Evolutionary conservation across 2,329 filamentous ascomycete genomes (phyloP).

Genomic region (Ceratocystis alfenasii): DNA sequence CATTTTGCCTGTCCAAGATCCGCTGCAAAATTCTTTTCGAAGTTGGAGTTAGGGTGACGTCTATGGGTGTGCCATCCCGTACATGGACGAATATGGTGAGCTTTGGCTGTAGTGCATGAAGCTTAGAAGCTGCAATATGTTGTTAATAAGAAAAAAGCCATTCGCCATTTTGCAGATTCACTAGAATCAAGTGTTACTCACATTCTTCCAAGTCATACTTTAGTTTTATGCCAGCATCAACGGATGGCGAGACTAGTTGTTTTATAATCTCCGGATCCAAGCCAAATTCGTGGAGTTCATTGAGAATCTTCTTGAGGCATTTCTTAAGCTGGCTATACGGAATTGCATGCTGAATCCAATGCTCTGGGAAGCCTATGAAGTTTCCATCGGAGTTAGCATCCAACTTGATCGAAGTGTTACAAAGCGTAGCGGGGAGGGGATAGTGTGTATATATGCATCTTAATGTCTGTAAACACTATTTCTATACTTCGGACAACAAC

Average conservation of each 20-base stretch:
- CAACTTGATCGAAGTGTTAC: not conserved
- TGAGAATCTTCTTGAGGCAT: conserved; percentile 67
- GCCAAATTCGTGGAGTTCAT: conserved; percentile 58
- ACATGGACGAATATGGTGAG: conserved; percentile 59
- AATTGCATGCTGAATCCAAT: conserved; percentile 63
- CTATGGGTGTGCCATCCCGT: conserved; percentile 52
- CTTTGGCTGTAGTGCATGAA: conserved; percentile 49
- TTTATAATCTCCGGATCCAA: conserved; percentile 60
- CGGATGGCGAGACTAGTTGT: conserved; percentile 45
- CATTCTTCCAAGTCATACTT: conserved; percentile 44
- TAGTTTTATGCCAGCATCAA: conserved; percentile 36
- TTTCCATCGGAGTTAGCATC: not conserved
- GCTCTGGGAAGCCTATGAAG: conserved; percentile 52
- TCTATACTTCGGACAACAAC: no score
- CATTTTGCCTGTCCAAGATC: conserved; percentile 29
- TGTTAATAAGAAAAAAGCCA: not conserved
- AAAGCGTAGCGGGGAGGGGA: no score
- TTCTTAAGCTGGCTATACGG: conserved; percentile 81
- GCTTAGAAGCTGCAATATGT: conserved; percentile 30
- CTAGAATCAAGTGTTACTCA: conserved; percentile 25
- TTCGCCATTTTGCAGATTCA: not conserved
- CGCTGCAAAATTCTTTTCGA: conserved; percentile 53
- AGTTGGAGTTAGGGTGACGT: conserved; percentile 53
- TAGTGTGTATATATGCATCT: no score
- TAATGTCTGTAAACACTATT: no score